These are phyloP conservation scores for Gymnopilus junonius DNA, from an alignment of 768 basidiomycete species.

Conservation along the genomic window DNA sequence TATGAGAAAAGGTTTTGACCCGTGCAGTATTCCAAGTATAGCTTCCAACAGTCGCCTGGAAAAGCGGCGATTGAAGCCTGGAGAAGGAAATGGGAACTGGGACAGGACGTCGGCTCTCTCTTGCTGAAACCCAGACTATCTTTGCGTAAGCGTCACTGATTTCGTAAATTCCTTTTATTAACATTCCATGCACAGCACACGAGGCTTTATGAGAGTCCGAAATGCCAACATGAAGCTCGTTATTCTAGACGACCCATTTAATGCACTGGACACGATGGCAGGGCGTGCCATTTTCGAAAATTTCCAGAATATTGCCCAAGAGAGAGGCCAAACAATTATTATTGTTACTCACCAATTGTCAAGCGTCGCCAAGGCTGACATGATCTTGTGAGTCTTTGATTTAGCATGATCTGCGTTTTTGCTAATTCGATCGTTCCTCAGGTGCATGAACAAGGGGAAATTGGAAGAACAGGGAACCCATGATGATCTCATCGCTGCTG, in stretches of 20 bases:
- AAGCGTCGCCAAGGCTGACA: slow-evolving; percentile 48
- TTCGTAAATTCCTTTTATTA: background rate
- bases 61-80: slow-evolving; percentile 26
- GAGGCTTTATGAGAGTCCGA: slow-evolving; percentile 41
- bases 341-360: slow-evolving; percentile 53
- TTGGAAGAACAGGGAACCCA: slow-evolving; percentile 40
- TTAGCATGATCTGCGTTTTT: background rate
- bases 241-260: slow-evolving; percentile 56
- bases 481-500: slow-evolving; percentile 29
- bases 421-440: slow-evolving; percentile 9
- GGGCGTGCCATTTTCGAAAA: slow-evolving; percentile 47
- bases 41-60: slow-evolving; percentile 30
- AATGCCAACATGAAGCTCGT: slow-evolving; percentile 43
- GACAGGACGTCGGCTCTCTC: slow-evolving; percentile 28
- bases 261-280: slow-evolving; percentile 50
- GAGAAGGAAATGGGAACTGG: slow-evolving; percentile 14
- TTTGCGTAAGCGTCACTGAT: slow-evolving; percentile 41
- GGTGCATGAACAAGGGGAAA: slow-evolving; percentile 43
- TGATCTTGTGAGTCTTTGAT: slow-evolving; percentile 50
- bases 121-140: slow-evolving; percentile 50
- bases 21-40: slow-evolving; percentile 23
- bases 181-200: slow-evolving; percentile 35
- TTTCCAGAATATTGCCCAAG: slow-evolving; percentile 31
- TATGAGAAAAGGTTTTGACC: slow-evolving; percentile 42
- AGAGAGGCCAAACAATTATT: slow-evolving; percentile 50